Percentiles rank a stretch among this genome's conserved stretches.
These are phyloP conservation scores for Phlebiopsis gigantea DNA, from an alignment of 768 basidiomycete genomes.

Conservation along the genomic window DNA sequence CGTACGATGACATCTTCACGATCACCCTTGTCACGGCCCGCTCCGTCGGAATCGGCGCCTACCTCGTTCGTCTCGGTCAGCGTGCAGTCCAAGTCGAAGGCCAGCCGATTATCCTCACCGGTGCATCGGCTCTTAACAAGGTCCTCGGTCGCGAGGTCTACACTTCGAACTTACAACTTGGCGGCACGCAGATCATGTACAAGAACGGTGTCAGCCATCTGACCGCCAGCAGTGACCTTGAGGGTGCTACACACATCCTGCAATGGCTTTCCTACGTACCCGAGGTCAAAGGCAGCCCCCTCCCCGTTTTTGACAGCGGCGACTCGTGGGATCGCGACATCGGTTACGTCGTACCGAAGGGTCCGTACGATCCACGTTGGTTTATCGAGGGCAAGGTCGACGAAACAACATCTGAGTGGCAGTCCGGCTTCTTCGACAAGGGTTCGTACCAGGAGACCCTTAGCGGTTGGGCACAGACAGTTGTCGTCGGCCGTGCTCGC, in stretches of 20 bases:
- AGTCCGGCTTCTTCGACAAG: conserved; percentile 94
- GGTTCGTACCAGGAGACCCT: conserved; percentile 98
- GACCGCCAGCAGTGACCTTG: conserved; percentile 90
- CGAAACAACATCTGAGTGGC: conserved; percentile 70
- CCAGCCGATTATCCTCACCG: conserved; percentile 98
- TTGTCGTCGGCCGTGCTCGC: conserved; percentile 93
- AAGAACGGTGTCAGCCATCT: conserved; percentile 99
- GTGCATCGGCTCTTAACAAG: conserved; percentile 95
- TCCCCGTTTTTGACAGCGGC: conserved; percentile 69
- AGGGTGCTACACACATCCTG: conserved; percentile 91
- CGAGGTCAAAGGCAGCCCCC: conserved; percentile 67
- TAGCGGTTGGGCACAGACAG: conserved; percentile 98
- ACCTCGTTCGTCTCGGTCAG: conserved; percentile 96
- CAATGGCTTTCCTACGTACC: conserved; percentile 96
- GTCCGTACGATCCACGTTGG: conserved; percentile 95
- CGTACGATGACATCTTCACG: conserved; percentile 99
- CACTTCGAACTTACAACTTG: conserved; percentile 96
- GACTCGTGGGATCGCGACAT: conserved; percentile 94
- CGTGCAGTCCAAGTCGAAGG: conserved; percentile 98
- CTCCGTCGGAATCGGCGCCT: conserved; percentile 98
- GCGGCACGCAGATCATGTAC: conserved; percentile 99
- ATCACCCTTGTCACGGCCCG: conserved; percentile 98
- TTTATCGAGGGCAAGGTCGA: conserved; percentile 94
- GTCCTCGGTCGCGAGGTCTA: conserved; percentile 98
- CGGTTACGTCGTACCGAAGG: conserved; percentile 85